A percentile compares a stretch with the other conserved stretches of the same genome.
Conservation (phyloP, 305 asterid genomes). For the Salvia sclarea region DNA sequence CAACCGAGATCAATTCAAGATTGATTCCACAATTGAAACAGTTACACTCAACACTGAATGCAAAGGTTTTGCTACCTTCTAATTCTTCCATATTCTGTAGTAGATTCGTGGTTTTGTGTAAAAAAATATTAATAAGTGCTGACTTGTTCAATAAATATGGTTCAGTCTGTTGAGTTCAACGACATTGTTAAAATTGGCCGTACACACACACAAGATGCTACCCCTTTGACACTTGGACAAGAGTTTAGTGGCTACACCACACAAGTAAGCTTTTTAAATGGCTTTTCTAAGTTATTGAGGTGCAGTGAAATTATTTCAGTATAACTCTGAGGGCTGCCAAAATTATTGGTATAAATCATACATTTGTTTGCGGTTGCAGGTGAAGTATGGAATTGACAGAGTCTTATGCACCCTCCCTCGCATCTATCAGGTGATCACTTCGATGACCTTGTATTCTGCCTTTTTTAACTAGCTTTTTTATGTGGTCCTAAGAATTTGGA, state of each 20-base stretch:
- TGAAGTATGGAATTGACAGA: conserved; percentile 87
- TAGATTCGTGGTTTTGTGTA: not conserved
- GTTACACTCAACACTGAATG: conserved; percentile 67
- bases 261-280: conserved; percentile 59
- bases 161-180: conserved; percentile 72
- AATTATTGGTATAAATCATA: conserved; percentile 4
- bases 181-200: conserved; percentile 96
- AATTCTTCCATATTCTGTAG: not conserved
- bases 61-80: conserved; percentile 61
- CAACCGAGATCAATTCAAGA: conserved; percentile 74
- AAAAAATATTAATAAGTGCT: not conserved
- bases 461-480: conserved; percentile 17
- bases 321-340: conserved; percentile 6
- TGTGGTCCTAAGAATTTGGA: conserved; percentile 39
- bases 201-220: conserved; percentile 98
- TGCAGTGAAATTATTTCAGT: conserved; percentile 21
- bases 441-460: conserved; percentile 7
- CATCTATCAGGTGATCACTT: conserved; percentile 68
- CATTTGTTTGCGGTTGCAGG: conserved; percentile 47
- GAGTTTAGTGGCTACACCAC: conserved; percentile 96
- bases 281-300: conserved; percentile 13
- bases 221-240: conserved; percentile 98
- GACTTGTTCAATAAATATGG: conserved; percentile 16
- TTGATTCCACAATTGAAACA: conserved; percentile 82
- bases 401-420: conserved; percentile 84